These are phyloP conservation scores for Chlamydomonas sp. DNA, from an alignment of 139 green algal species.

Conservation along the genomic window DNA sequence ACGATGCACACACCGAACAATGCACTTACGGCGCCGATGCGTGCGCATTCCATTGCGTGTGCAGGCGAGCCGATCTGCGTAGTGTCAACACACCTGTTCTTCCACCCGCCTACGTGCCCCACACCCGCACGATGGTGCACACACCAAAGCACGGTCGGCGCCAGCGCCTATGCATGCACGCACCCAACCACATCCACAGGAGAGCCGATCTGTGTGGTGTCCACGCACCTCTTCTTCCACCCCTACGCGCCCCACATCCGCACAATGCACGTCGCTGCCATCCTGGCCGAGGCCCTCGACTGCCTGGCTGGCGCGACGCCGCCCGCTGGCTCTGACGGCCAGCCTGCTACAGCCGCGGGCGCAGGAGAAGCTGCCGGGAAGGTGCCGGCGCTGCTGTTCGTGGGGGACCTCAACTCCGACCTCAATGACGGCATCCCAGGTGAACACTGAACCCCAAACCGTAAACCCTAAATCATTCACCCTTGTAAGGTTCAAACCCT, in stretches of 20 bases:
- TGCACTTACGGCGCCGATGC: too few species aligned
- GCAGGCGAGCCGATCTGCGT: not conserved
- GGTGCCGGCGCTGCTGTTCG: conserved; percentile 49
- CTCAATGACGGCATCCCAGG: conserved; percentile 79
- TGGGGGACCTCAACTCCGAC: conserved; percentile 82
- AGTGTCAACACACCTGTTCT: conserved; percentile 74
- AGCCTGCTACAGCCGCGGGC: not conserved
- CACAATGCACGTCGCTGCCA: conserved; percentile 70
- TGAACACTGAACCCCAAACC: too few species aligned
- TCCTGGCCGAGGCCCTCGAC: conserved; percentile 50
- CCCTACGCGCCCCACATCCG: conserved; percentile 77
- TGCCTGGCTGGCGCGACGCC: conserved; percentile 16
- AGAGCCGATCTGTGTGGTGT: not conserved
- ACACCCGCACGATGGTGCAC: not conserved
- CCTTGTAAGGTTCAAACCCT: not conserved
- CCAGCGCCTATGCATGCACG: too few species aligned
- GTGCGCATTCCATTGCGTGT: too few species aligned
- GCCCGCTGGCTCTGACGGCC: not conserved
- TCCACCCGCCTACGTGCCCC: not conserved
- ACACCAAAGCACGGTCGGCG: too few species aligned
- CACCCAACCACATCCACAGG: too few species aligned
- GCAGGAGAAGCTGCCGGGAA: conserved; percentile 8
- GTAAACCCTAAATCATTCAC: too few species aligned
- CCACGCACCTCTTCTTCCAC: conserved; percentile 94
- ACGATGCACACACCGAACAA: too few species aligned